These are phyloP conservation scores for Kingdonia uniflora DNA, from an alignment of 164 flowering plant species.

Conservation along the genomic window DNA sequence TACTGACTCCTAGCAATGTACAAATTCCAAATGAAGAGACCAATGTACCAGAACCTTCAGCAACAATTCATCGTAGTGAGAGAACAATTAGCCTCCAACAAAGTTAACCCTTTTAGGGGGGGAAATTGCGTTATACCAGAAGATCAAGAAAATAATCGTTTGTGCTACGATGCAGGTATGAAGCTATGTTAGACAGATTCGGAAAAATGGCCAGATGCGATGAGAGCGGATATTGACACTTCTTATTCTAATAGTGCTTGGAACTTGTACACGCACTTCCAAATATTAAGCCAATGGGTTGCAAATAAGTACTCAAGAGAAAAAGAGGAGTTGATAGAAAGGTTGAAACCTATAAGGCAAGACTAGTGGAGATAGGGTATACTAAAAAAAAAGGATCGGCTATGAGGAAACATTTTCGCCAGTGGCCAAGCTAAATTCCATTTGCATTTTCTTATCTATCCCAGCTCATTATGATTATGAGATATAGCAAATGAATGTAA, in stretches of 20 bases:
- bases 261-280: background rate
- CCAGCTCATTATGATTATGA: background rate
- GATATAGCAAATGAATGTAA: conserved; percentile 5
- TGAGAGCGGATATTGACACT: background rate
- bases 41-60: background rate
- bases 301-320: background rate
- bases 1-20: background rate
- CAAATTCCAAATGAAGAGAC: background rate
- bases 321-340: background rate
- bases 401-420: background rate
- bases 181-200: background rate
- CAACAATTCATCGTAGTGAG: background rate
- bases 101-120: background rate
- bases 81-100: background rate
- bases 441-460: background rate
- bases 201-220: background rate
- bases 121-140: background rate
- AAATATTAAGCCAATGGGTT: background rate
- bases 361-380: background rate
- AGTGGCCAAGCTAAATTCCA: background rate
- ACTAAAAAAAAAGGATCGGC: background rate
- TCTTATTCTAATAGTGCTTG: background rate
- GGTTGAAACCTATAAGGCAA: background rate
- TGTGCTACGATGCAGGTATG: background rate
- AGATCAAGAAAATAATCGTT: background rate